Conservation (phyloP, 2,329 filamentous ascomycete species). For the Cytospora chrysosperma region DNA sequence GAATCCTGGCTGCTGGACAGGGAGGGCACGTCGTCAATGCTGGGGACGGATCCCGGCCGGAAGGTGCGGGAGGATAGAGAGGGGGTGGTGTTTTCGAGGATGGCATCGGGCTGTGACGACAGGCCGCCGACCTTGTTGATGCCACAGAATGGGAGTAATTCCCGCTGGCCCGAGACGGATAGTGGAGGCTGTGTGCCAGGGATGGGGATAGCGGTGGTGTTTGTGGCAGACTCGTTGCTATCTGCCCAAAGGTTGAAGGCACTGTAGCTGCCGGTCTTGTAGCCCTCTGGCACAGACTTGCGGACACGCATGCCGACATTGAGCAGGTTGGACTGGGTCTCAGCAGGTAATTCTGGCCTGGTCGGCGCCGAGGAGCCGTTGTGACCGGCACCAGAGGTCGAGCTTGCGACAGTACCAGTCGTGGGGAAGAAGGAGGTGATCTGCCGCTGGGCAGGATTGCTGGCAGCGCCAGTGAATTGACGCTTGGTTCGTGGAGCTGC, state of each 20-base stretch:
- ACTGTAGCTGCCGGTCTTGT: conserved; percentile 68
- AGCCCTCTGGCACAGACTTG: conserved; percentile 90
- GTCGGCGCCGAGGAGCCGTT: conserved; percentile 34
- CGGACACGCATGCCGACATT: conserved; percentile 92
- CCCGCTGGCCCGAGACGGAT: conserved; percentile 43
- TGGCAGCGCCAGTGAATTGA: conserved; percentile 58
- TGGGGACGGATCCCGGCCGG: conserved; percentile 32
- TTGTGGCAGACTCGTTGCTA: conserved; percentile 24
- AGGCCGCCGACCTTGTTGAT: conserved; percentile 73
- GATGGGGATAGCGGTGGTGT: conserved; percentile 7
- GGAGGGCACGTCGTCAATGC: conserved; percentile 43
- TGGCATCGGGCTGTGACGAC: conserved; percentile 49
- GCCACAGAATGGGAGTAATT: conserved; percentile 79
- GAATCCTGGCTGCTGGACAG: conserved; percentile 58
- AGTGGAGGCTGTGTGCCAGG: conserved; percentile 27
- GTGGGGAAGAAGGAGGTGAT: conserved; percentile 63
- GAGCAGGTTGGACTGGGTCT: conserved; percentile 78
- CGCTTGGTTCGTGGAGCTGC: conserved; percentile 58
- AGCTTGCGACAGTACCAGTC: conserved; percentile 21
- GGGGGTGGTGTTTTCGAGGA: conserved; percentile 1
- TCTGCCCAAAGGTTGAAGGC: conserved; percentile 55
- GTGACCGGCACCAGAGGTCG: conserved; percentile 32
- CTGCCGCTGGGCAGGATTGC: conserved; percentile 58
- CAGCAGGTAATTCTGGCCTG: conserved; percentile 53
- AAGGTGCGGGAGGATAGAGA: conserved; percentile 25